phyloP scores from a whole-genome alignment of 2,329 filamentous ascomycete species.

The Ceratocystis smalleyi region DNA sequence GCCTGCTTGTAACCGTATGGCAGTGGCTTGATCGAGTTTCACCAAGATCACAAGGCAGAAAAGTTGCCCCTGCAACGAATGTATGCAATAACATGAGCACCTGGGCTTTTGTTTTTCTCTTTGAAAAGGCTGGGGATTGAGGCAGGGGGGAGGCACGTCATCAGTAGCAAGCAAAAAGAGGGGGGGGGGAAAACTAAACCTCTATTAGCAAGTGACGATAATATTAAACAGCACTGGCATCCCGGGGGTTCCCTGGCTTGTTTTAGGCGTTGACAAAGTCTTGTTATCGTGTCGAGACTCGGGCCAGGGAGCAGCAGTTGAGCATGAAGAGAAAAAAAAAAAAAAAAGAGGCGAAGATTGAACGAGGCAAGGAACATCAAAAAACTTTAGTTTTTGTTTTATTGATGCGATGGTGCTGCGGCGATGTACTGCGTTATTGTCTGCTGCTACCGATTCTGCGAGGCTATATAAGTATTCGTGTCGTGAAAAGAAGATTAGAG shows the following conservation, averaged over 20 bases:
- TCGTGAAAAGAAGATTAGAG: too few species aligned
- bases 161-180: background rate
- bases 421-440: too few species aligned
- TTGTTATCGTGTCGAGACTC: background rate
- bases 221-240: background rate
- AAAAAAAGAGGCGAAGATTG: too few species aligned
- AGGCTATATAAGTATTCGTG: too few species aligned
- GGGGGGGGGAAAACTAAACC: background rate
- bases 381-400: too few species aligned
- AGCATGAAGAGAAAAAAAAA: background rate
- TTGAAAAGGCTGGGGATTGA: background rate
- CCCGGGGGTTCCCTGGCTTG: background rate
- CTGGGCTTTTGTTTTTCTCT: background rate
- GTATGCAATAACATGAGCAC: too few species aligned
- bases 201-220: background rate
- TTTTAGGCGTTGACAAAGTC: background rate
- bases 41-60: background rate
- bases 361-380: too few species aligned
- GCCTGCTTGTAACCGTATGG: background rate
- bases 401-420: too few species aligned
- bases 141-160: background rate
- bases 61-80: too few species aligned
- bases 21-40: slow-evolving; percentile 1
- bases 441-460: too few species aligned
- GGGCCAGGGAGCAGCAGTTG: background rate